Base-by-base conservation (phyloP, 129 eudicot species). In the Flaveria robusta region DNA sequence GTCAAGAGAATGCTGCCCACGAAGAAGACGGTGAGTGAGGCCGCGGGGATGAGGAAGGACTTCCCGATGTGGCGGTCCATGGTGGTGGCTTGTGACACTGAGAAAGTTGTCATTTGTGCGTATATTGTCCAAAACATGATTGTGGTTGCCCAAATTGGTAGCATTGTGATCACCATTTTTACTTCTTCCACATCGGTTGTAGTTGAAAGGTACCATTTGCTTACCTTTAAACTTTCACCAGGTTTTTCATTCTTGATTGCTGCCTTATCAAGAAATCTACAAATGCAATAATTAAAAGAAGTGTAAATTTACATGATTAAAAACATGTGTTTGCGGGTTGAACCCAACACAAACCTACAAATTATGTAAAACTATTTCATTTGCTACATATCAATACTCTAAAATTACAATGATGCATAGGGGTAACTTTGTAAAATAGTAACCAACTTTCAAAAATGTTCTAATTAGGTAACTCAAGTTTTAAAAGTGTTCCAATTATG, bases 61-160 rank as follows among this genome's bases (percentile, higher is more conserved):
- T 59, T 75, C 14, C 90, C 87, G 1, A 91, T 81, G 86, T 86
- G 85, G 20, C 97, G 90, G 82, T 91, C 81, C 97, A 91, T 84
- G 60, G 93, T 86, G 23, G 89, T 77, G 23, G 93, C 93, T 63
- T 63, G 68, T 29, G 91, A 82, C 8, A 86, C 94, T 0, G 94
- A 91, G 72, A 91, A 91, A 23, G 97, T 91, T 42, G 88, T 84
- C 94, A 86, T 86, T 72, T 91, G 97, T 63, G 97, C 97, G 72
- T 88, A 86, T 69, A 88, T 79, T 0, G 93, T 87, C 91, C 93
- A 87, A 34, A 87, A 87, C 72, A 90, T 86, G 18, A 90, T 79
- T 0, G 91, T 84, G 9, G 97, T 86, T 51, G 89, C 93, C 97
- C 97, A 91, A 4, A 84, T 83, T 1, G 97, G 97, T 18, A 88